A percentile compares a stretch with the other conserved stretches of the same genome.
Conservation (phyloP, 1,139 yeast species). For the Ogataea hybrid region DNA sequence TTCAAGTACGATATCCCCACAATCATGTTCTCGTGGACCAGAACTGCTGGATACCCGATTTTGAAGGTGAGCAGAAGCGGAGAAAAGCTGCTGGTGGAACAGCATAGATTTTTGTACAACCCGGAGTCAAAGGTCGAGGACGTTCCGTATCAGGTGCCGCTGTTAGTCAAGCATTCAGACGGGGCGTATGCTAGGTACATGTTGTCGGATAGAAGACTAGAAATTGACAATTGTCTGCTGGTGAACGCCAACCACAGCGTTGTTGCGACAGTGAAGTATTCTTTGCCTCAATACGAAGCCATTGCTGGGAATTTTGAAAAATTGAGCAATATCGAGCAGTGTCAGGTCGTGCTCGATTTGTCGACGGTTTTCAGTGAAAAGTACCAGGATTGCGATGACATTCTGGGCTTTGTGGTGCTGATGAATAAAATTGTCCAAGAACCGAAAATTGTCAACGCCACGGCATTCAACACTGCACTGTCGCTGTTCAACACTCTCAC, state of each 20-base stretch:
- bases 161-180: too few species aligned
- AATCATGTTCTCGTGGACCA: constrained; percentile 58
- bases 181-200: too few species aligned
- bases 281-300: constrained; percentile 16
- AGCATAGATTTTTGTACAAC: too few species aligned
- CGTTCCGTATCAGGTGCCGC: too few species aligned
- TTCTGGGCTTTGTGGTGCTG: constrained; percentile 35
- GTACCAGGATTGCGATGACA: constrained; percentile 31
- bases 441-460: constrained; percentile 23
- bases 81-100: constrained; percentile 24
- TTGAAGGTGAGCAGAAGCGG: constrained; percentile 39
- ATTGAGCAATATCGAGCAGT: constrained; percentile 34
- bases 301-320: constrained; percentile 25
- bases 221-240: constrained; percentile 34
- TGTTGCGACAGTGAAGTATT: constrained; percentile 26
- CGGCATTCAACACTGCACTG: constrained; percentile 32
- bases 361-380: constrained; percentile 34
- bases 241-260: constrained; percentile 50
- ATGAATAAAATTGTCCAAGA: constrained; percentile 30
- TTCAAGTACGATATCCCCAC: constrained; percentile 36
- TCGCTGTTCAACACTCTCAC: constrained; percentile 36
- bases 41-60: constrained; percentile 58
- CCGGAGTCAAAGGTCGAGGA: too few species aligned
- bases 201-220: constrained; percentile 47
- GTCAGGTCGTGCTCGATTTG: constrained; percentile 39